Conservation (phyloP, 768 basidiomycete genomes). For the Kwoniella shandongensis region DNA sequence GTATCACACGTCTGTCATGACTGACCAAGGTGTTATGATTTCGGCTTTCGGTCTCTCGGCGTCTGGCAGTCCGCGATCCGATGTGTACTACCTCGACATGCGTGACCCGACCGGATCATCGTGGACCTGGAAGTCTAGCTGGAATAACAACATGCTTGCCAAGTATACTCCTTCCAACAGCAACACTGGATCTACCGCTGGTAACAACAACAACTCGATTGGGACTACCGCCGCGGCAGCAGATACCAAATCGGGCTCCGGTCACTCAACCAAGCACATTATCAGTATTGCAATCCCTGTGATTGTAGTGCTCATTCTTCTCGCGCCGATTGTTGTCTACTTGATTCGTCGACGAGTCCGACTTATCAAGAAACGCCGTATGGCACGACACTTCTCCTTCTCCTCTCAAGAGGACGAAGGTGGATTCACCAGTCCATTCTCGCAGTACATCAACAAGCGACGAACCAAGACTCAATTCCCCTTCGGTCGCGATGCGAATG, state of each 20-base stretch:
- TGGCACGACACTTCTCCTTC: slow-evolving; percentile 48
- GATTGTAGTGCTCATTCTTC: slow-evolving; percentile 31
- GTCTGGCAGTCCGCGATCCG: slow-evolving; percentile 27
- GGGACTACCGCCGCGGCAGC: slow-evolving; percentile 1
- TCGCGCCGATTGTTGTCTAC: slow-evolving; percentile 39
- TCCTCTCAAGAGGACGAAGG: slow-evolving; percentile 35
- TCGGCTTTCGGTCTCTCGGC: slow-evolving; percentile 47
- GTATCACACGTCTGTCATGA: slow-evolving; percentile 51
- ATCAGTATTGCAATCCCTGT: slow-evolving; percentile 39
- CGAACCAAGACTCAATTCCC: slow-evolving; percentile 26
- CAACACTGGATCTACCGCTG: slow-evolving; percentile 4
- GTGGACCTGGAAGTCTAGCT: slow-evolving; percentile 51
- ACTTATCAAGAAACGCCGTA: slow-evolving; percentile 41
- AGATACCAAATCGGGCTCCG: slow-evolving; percentile 4
- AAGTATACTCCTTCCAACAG: slow-evolving; percentile 20
- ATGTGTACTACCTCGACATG: slow-evolving; percentile 51
- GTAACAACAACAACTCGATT: neutral
- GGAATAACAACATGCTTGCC: slow-evolving; percentile 44
- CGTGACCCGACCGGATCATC: slow-evolving; percentile 32
- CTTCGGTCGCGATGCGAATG: slow-evolving; percentile 45
- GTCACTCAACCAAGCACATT: slow-evolving; percentile 21
- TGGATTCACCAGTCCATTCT: slow-evolving; percentile 19
- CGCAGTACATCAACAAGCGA: slow-evolving; percentile 4
- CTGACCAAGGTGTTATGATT: slow-evolving; percentile 51
- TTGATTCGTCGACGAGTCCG: slow-evolving; percentile 37